These are phyloP conservation scores for Lasiosphaeria ovina DNA, from an alignment of 495 filamentous ascomycete species.

Conservation along the genomic window DNA sequence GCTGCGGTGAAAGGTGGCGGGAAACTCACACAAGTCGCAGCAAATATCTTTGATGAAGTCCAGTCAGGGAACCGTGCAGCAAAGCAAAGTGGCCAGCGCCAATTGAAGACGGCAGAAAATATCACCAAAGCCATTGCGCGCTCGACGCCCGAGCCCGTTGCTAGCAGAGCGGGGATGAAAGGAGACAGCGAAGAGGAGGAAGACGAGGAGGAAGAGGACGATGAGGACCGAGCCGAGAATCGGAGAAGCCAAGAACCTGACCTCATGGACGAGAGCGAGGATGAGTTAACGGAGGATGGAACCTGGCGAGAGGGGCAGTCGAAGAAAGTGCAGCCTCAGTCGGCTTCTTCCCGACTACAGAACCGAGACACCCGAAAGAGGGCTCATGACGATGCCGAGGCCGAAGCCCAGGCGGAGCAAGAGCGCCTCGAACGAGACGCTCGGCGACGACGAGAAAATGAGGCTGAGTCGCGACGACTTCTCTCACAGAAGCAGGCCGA, in stretches of 20 bases:
- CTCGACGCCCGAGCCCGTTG: too few species aligned
- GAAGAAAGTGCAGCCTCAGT: too few species aligned
- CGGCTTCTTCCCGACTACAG: neutral
- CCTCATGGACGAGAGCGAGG: too few species aligned
- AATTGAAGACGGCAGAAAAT: too few species aligned
- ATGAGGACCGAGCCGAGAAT: too few species aligned
- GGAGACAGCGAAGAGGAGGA: too few species aligned
- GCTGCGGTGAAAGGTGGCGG: conserved; percentile 11
- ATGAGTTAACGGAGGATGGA: neutral
- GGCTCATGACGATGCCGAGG: conserved; percentile 20
- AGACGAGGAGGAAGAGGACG: too few species aligned
- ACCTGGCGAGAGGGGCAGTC: neutral
- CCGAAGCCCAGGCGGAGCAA: conserved; percentile 14
- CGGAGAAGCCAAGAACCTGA: too few species aligned
- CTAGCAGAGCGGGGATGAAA: too few species aligned
- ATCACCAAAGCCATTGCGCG: too few species aligned
- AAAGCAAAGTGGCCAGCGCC: too few species aligned
- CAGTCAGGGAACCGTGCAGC: too few species aligned
- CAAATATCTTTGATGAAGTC: conserved; percentile 16
- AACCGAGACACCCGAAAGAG: conserved; percentile 16
- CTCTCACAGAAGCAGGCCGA: neutral
- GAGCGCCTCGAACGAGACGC: conserved; percentile 20
- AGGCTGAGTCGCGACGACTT: conserved; percentile 4
- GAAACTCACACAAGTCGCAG: conserved; percentile 18
- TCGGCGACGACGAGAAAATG: conserved; percentile 12